These are phyloP conservation scores for Cyberlindnera euphorbiiphila DNA, from an alignment of 805 yeast genomes.

Conservation along the genomic window DNA sequence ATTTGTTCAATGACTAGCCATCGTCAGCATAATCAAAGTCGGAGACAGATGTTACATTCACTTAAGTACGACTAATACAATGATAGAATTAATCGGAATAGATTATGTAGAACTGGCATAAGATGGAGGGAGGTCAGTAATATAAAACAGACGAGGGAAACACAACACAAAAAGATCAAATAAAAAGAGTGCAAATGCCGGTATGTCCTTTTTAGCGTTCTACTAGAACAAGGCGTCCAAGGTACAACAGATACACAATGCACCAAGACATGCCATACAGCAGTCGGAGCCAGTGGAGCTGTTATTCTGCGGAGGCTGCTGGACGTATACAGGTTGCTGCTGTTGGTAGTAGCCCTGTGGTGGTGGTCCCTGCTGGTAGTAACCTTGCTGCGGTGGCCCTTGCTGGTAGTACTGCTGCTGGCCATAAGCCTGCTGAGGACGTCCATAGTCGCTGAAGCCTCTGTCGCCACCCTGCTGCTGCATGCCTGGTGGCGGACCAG, in stretches of 20 bases:
- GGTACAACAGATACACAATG: constrained; percentile 53
- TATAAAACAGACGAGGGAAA: too few species aligned
- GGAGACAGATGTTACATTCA: too few species aligned
- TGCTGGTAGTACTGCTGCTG: constrained; percentile 35
- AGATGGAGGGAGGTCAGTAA: too few species aligned
- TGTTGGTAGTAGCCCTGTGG: constrained; percentile 37
- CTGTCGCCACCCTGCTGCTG: constrained; percentile 8
- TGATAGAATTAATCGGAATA: too few species aligned
- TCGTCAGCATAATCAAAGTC: too few species aligned
- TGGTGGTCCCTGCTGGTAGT: constrained; percentile 40
- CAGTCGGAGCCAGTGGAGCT: constrained; percentile 39
- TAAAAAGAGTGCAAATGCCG: too few species aligned
- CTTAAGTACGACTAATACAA: too few species aligned
- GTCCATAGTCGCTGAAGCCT: constrained; percentile 22
- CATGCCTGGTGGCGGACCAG: constrained; percentile 16
- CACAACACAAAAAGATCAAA: too few species aligned
- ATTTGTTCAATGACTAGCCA: constrained; percentile 1
- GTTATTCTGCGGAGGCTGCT: constrained; percentile 38
- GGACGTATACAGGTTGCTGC: constrained; percentile 51
- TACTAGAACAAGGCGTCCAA: constrained; percentile 44
- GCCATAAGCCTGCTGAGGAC: constrained; percentile 20
- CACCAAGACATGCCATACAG: constrained; percentile 51
- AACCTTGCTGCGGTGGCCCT: constrained; percentile 38
- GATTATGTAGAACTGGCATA: too few species aligned
- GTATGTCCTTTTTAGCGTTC: too few species aligned